Conservation (phyloP, 1,139 yeast species). For the Oligophagozyma castellii region DNA sequence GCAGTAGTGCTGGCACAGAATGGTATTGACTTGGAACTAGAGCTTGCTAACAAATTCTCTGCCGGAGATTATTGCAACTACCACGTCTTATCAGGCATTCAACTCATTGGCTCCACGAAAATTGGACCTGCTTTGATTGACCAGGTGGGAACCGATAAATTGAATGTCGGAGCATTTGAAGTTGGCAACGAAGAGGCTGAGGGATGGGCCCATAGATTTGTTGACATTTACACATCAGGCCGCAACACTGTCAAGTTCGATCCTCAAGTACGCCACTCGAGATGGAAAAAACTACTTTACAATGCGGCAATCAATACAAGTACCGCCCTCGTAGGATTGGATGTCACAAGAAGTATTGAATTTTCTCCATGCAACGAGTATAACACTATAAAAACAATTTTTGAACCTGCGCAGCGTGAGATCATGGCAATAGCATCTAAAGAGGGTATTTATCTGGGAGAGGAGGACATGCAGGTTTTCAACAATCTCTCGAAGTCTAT, state of each 20-base stretch:
- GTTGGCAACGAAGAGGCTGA: constrained; percentile 12
- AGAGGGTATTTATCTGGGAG: constrained; percentile 31
- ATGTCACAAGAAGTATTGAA: constrained; percentile 32
- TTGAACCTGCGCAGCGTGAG: constrained; percentile 40
- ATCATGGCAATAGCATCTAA: constrained; percentile 37
- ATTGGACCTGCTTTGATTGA: constrained; percentile 17
- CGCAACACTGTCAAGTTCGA: constrained; percentile 28
- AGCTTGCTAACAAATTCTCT: constrained; percentile 33
- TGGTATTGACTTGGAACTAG: constrained; percentile 44
- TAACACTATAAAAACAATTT: constrained; percentile 31
- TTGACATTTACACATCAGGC: constrained; percentile 29
- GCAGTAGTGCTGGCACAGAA: constrained; percentile 41
- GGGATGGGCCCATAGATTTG: constrained; percentile 26
- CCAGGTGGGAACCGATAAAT: constrained; percentile 23
- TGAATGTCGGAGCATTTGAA: constrained; percentile 35
- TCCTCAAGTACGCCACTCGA: constrained; percentile 32
- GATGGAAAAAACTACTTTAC: constrained; percentile 48
- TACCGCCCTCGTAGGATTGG: constrained; percentile 38
- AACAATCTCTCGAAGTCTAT: constrained; percentile 29
- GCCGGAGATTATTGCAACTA: constrained; percentile 17
- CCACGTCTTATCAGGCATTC: constrained; percentile 37
- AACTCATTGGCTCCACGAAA: constrained; percentile 32
- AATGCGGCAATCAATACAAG: constrained; percentile 43
- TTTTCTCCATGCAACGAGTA: constrained; percentile 24
- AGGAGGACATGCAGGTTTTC: constrained; percentile 29